These are phyloP conservation scores for Phaffomyces opuntiae DNA, from an alignment of 805 yeast species.

Conservation along the genomic window DNA sequence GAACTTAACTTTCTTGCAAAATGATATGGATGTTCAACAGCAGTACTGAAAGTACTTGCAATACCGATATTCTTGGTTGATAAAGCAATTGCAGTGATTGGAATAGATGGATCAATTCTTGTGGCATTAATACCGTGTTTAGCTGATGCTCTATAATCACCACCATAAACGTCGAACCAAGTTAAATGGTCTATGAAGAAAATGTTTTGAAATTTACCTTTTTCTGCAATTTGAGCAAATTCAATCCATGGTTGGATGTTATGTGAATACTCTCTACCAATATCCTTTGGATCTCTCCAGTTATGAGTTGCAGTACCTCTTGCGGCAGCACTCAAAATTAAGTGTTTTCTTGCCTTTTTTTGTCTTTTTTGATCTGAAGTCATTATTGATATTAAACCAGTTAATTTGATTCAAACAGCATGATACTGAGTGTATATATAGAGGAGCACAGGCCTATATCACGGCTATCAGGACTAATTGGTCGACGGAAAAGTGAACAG, in stretches of 20 bases:
- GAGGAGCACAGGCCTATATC: no score
- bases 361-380: slow-evolving; percentile 1
- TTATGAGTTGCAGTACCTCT: slow-evolving; percentile 25
- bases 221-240: slow-evolving; percentile 30
- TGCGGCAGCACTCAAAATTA: slow-evolving; percentile 33
- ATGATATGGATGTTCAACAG: slow-evolving; percentile 36
- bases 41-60: slow-evolving; percentile 36
- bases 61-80: slow-evolving; percentile 33
- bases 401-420: no score
- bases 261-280: slow-evolving; percentile 7
- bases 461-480: no score
- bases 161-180: slow-evolving; percentile 34
- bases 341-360: slow-evolving; percentile 11
- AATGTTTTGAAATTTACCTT: slow-evolving; percentile 31
- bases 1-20: slow-evolving; percentile 37
- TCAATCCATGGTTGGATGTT: slow-evolving; percentile 30
- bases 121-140: slow-evolving; percentile 24
- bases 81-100: slow-evolving; percentile 31
- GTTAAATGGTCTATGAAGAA: slow-evolving; percentile 36
- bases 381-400: not conserved
- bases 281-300: slow-evolving; percentile 26
- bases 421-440: no score
- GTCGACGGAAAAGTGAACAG: no score
- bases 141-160: slow-evolving; percentile 30
- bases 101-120: slow-evolving; percentile 28